Base-by-base conservation (phyloP, 1,284 basidiomycete species). In the Papiliotrema nemorosa region DNA sequence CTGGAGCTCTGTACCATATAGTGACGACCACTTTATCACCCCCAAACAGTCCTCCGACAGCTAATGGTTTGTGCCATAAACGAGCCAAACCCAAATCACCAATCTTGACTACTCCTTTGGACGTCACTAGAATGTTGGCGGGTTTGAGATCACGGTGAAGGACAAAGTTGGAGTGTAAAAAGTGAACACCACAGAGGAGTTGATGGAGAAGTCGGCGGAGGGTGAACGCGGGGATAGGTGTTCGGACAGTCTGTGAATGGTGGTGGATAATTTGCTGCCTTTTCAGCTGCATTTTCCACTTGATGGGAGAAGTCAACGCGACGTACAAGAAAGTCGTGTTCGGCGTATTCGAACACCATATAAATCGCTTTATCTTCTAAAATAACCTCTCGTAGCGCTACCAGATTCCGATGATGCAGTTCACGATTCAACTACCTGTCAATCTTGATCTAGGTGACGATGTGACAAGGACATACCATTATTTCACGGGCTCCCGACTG, bases 11-110 rank as follows among this genome's bases (percentile, higher is more conserved):
- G 67, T 98, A 98, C 94, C 94, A 98, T 63, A 98, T 97, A 0
- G 96, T 98, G 2, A 99, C 96, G 31, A 99, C 96, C 12, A 99
- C 93, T 71, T 97, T 97, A 77, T 98, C 94, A 20, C 90, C 90
- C 1, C 84, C 82, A 70, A 89, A 84, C 18, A 73, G 52, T 34
- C 71, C 71, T 1, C 62, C 62, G 27, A 57, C 55, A 2, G 71
- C 71, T 26, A 73, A 51, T 2, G 71, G 71, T 50, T 70, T 70
- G 52, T 73, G 71, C 69, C 69, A 73, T 40, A 97, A 79, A 34
- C 96, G 82, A 0, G 96, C 96, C 6, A 98, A 81, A 29, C 96
- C 96, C 1, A 98, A 78, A 73, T 99, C 96, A 16, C 93, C 96
- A 45, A 99, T 97, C 76, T 98, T 98, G 67, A 99, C 93, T 16